Conservation (phyloP, 129 eudicot species). For the Artemisia annua region DNA sequence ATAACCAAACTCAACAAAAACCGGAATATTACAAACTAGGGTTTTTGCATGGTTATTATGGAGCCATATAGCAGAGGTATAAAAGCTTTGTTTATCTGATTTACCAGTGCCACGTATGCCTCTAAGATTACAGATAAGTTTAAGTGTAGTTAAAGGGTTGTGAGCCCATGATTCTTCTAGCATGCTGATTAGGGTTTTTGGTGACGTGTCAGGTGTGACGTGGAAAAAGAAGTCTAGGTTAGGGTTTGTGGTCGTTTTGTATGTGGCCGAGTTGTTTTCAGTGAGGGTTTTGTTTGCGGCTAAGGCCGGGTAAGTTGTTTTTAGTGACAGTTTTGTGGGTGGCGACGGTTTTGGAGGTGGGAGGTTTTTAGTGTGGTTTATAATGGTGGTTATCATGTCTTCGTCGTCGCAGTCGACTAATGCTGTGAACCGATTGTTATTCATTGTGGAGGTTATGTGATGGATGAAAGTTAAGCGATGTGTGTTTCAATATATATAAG, state of each 20-base stretch:
- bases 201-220: conserved; percentile 35
- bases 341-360: too few relatives aligned
- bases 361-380: too few relatives aligned
- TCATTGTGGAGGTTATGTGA: too few relatives aligned
- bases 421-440: too few relatives aligned
- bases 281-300: too few relatives aligned
- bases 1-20: conserved; percentile 41
- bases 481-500: too few relatives aligned
- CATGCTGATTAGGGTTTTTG: conserved; percentile 21
- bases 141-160: conserved; percentile 22
- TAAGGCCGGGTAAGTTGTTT: too few relatives aligned
- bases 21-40: conserved; percentile 35
- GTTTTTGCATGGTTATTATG: conserved; percentile 44
- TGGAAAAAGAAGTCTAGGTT: conserved; percentile 48
- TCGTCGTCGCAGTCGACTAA: too few relatives aligned
- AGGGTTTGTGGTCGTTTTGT: background rate
- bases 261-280: conserved; percentile 18
- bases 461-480: too few relatives aligned
- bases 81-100: conserved; percentile 37
- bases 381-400: too few relatives aligned
- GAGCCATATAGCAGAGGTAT: conserved; percentile 45
- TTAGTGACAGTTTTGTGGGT: too few relatives aligned
- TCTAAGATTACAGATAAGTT: conserved; percentile 41
- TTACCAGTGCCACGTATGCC: conserved; percentile 30
- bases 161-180: background rate